Evolutionary conservation across 2,329 filamentous ascomycete genomes (phyloP), one percentile per base, ranked within the genome.

Genomic region (Alternaria incomplexa): DNA sequence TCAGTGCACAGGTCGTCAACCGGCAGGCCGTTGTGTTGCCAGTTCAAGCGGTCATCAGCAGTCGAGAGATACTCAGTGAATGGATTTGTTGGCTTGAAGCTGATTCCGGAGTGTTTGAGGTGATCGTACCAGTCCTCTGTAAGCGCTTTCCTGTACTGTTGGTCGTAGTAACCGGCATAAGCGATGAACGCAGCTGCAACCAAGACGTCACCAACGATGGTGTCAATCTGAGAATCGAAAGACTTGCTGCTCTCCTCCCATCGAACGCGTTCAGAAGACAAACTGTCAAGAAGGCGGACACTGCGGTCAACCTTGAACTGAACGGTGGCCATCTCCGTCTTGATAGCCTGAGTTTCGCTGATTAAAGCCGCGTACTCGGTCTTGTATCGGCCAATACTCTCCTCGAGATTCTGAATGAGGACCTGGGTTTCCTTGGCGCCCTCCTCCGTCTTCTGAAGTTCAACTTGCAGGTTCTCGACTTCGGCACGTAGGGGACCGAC

Each of bases 171-270:
- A 81, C 96, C 96, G 76, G 92, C 93, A 81, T 99, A 99, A 13
- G 96, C 96, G 66, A 99, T 86, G 86, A 98, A 98, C 9, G 95
- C 96, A 6, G 96, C 93, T n/a, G 96, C 96, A 54, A 97, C 91
- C 64, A 99, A 87, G 53, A 97, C 95, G 77, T 99, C 96, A 65
- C 96, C 96, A 40, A 99, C 93, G 56, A 99, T 89, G 3, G 96
- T 99, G 80, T 92, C 92, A 78, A 99, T 98, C 79, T 99, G 96
- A 3, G 94, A 97, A 80, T 98, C 95, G 79, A 99, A 99, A 0
- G 95, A 97, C 82, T 91, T 97, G 87, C 96, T 99, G 71, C 94
- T 94, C 75, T 95, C 93, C 77, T 99, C 96, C 96, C 96, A 99
- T 76, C 96, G 90, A 43, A 87, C 88, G 80, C 95, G 89, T 83